Percentiles rank a stretch among this genome's conserved stretches.
These are phyloP conservation scores for Protomyces arabidopsidicola DNA, from an alignment of 1,139 yeast genomes.

Conservation along the genomic window DNA sequence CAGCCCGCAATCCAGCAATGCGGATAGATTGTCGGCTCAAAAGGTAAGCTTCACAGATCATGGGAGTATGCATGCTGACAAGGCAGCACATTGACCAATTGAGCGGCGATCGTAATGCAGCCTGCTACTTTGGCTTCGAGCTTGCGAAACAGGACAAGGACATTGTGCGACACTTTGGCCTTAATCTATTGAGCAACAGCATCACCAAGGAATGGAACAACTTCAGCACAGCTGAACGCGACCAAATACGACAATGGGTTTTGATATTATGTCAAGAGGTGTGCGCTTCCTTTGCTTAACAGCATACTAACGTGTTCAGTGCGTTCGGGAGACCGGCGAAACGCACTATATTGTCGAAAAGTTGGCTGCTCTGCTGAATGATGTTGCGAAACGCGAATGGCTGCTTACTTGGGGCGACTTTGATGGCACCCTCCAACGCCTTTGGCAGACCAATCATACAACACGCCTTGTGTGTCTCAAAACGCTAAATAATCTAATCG, in stretches of 20 bases:
- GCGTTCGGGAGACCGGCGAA: constrained; percentile 14
- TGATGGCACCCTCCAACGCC: constrained; percentile 68
- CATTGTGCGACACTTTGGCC: constrained; percentile 84
- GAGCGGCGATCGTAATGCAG: constrained; percentile 17
- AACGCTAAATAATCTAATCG: constrained; percentile 79
- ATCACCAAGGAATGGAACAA: constrained; percentile 53
- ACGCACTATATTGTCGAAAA: constrained; percentile 60
- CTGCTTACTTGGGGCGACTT: constrained; percentile 79
- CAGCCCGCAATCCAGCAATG: constrained; percentile 15
- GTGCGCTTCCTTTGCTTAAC: constrained; percentile 31
- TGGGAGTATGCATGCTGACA: neutral
- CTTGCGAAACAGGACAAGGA: constrained; percentile 43
- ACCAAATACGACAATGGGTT: constrained; percentile 77
- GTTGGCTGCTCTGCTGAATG: constrained; percentile 84
- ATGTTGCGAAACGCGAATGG: constrained; percentile 90
- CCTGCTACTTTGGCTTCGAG: constrained; percentile 28
- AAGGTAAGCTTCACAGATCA: constrained; percentile 1
- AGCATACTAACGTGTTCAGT: neutral
- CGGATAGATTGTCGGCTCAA: constrained; percentile 25
- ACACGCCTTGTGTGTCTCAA: constrained; percentile 70
- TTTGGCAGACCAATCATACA: constrained; percentile 57
- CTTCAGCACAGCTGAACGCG: constrained; percentile 59
- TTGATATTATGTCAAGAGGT: constrained; percentile 66
- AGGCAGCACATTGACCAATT: constrained; percentile 20
- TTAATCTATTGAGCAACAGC: constrained; percentile 70